Evolutionary conservation across 768 basidiomycete species (phyloP).

Genomic region (Clitopilus hobsonii): DNA sequence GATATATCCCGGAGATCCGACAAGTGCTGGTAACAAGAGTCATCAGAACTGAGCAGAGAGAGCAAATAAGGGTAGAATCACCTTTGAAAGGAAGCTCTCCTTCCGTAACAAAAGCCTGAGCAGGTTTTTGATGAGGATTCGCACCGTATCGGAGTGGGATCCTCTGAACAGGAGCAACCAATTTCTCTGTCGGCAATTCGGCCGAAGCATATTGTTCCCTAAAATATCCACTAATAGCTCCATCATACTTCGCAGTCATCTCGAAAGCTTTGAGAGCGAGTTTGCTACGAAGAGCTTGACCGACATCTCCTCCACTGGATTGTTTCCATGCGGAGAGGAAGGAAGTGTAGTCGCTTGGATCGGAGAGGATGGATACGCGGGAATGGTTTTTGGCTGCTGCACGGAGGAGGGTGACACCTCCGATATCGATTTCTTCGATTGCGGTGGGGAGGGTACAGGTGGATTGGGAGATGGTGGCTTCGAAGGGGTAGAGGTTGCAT

Average conservation of each 20-base stretch:
- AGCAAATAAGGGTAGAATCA: conserved; percentile 19
- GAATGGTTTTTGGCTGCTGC: conserved; percentile 98
- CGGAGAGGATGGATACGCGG: conserved; percentile 84
- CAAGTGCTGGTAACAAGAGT: conserved; percentile 54
- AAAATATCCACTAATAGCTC: conserved; percentile 95
- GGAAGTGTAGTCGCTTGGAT: conserved; percentile 80
- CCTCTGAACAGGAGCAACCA: conserved; percentile 73
- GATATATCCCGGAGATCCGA: conserved; percentile 96
- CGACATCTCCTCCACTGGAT: conserved; percentile 74
- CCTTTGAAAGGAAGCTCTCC: conserved; percentile 94
- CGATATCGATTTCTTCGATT: conserved; percentile 98
- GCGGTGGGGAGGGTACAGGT: conserved; percentile 88
- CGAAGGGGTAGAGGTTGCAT: conserved; percentile 98
- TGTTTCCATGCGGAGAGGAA: conserved; percentile 76
- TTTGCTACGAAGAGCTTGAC: conserved; percentile 63
- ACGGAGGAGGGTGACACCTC: conserved; percentile 94
- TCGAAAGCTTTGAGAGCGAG: conserved; percentile 97
- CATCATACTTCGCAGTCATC: conserved; percentile 92
- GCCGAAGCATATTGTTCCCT: conserved; percentile 89
- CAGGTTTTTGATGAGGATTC: conserved; percentile 98
- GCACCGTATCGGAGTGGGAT: conserved; percentile 90
- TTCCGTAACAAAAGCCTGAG: conserved; percentile 88
- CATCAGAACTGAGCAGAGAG: neutral
- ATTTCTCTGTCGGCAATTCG: conserved; percentile 56
- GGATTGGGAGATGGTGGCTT: conserved; percentile 82